These are phyloP conservation scores for Melocanna baccifera DNA, from an alignment of 176 grass and related monocot species.

Conservation along the genomic window DNA sequence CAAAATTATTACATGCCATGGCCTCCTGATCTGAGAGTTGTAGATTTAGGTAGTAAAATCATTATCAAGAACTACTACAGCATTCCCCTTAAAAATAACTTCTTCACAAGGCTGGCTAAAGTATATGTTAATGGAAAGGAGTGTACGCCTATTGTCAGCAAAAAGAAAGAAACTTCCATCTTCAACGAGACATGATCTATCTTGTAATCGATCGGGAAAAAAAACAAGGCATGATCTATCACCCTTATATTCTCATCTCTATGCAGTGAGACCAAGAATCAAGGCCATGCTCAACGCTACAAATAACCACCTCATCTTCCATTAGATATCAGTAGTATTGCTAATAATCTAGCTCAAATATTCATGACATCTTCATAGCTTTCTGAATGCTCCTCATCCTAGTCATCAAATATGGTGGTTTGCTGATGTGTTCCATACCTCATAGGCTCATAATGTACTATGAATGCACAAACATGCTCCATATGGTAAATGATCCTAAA, in stretches of 20 bases:
- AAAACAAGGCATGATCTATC: background rate
- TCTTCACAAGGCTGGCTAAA: background rate
- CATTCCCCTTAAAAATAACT: background rate
- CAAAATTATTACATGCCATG: constrained; percentile 31
- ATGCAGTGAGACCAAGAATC: background rate
- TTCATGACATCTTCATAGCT: background rate
- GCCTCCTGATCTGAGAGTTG: background rate
- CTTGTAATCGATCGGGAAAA: too few relatives aligned
- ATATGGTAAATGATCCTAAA: constrained; percentile 7
- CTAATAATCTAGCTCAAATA: constrained; percentile 12
- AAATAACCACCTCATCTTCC: constrained; percentile 3
- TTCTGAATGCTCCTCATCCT: background rate
- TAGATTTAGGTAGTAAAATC: constrained; percentile 15
- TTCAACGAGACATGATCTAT: background rate
- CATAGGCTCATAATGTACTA: background rate
- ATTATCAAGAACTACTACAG: background rate
- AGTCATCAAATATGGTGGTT: constrained; percentile 1
- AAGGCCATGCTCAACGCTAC: background rate
- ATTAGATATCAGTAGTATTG: background rate
- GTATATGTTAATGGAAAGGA: background rate
- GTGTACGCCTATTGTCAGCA: background rate
- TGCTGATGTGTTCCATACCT: background rate
- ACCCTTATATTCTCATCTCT: background rate
- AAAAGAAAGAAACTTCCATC: background rate
- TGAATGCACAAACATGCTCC: background rate